Evolutionary conservation across 129 eudicot genomes (phyloP).

Genomic region (Oenanthe sinensis): DNA sequence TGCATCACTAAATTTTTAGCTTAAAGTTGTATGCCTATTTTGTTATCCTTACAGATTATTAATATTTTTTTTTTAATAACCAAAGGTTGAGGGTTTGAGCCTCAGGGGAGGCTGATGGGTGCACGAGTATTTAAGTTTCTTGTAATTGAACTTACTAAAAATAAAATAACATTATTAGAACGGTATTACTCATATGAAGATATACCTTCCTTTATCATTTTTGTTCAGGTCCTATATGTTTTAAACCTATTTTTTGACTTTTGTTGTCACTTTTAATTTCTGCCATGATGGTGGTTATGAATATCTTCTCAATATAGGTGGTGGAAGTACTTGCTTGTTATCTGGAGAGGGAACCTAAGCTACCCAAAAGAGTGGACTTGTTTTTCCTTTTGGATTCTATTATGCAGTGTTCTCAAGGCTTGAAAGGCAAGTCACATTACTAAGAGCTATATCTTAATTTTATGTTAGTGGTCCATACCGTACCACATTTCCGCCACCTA

Average conservation of each 20-base stretch:
- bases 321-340: constrained; percentile 62
- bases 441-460: too few species aligned
- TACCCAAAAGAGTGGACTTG: constrained; percentile 73
- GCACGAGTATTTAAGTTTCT: not conserved
- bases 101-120: not conserved
- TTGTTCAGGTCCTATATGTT: not conserved
- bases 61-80: too few species aligned
- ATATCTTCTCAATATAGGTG: constrained; percentile 43
- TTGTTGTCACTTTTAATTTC: not conserved
- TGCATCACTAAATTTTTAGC: not conserved
- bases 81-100: not conserved
- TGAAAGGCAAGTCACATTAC: constrained; percentile 46
- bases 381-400: constrained; percentile 94
- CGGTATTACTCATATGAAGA: not conserved
- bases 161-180: not conserved
- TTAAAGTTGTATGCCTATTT: not conserved
- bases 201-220: not conserved
- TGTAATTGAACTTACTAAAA: not conserved
- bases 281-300: constrained; percentile 1
- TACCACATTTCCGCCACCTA: not conserved
- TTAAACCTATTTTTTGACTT: not conserved
- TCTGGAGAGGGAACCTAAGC: constrained; percentile 72
- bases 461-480: not conserved
- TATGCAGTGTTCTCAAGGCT: constrained; percentile 73
- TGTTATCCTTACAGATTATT: not conserved